phyloP scores from a whole-genome alignment of 495 filamentous ascomycete species.

The Penicillium cosmopolitanum region DNA sequence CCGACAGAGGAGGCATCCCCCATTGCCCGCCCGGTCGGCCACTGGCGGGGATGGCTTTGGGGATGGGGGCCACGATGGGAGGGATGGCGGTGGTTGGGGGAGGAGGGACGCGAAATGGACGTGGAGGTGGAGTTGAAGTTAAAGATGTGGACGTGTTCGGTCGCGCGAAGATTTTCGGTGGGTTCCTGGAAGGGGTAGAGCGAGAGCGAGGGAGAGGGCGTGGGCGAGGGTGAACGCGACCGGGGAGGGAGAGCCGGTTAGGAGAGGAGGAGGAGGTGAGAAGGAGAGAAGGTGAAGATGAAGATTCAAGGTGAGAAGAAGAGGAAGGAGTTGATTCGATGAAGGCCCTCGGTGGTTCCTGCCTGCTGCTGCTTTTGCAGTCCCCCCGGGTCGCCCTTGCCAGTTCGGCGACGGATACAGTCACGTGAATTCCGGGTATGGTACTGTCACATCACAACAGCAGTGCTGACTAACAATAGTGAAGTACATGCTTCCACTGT shows the following conservation, averaged over 20 bases:
- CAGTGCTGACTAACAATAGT: neutral
- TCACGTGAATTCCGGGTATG: neutral
- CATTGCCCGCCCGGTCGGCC: constrained; percentile 51
- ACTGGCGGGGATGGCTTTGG: constrained; percentile 39
- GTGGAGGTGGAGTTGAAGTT: constrained; percentile 5
- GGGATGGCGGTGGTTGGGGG: constrained; percentile 12
- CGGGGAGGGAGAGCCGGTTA: neutral
- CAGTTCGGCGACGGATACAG: neutral
- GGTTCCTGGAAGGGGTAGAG: neutral
- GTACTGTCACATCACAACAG: neutral
- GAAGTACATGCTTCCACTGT: neutral
- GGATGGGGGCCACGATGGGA: constrained; percentile 51
- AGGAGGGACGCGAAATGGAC: constrained; percentile 6
- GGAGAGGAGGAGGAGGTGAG: neutral
- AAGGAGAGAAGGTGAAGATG: neutral
- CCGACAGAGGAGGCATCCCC: constrained; percentile 59
- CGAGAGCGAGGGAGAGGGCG: neutral
- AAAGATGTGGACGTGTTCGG: constrained; percentile 11
- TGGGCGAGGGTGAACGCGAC: neutral
- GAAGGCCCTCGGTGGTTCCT: neutral
- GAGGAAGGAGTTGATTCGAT: neutral
- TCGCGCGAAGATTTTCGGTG: constrained; percentile 18
- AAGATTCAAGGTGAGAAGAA: neutral
- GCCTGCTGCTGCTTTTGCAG: neutral
- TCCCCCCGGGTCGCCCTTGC: too few relatives aligned